A percentile compares a stretch with the other conserved stretches of the same genome.
These are phyloP conservation scores for Paecilomyces sp. DNA, from an alignment of 2,329 filamentous ascomycete species.

Conservation along the genomic window DNA sequence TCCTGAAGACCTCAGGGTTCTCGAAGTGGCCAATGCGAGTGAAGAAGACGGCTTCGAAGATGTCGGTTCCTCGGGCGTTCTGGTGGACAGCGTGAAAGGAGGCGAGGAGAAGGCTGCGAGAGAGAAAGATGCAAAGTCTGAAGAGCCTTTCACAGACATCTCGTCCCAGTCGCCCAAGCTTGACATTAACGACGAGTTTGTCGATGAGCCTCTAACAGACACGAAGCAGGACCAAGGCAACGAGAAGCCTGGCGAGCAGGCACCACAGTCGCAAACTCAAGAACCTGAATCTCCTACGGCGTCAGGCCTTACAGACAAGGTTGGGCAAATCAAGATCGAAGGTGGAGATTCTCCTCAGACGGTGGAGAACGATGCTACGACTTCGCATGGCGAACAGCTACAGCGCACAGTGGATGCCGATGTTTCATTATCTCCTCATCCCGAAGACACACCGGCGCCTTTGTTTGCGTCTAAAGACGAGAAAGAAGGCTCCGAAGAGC, in stretches of 20 bases:
- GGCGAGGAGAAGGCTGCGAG: slow-evolving; percentile 50
- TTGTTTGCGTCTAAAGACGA: slow-evolving; percentile 48
- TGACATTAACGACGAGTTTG: slow-evolving; percentile 62
- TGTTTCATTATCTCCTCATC: slow-evolving; percentile 44
- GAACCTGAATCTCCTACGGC: slow-evolving; percentile 44
- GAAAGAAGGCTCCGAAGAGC: slow-evolving; percentile 11
- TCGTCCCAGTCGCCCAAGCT: slow-evolving; percentile 35
- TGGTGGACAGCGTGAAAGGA: slow-evolving; percentile 65
- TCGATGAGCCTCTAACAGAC: slow-evolving; percentile 69
- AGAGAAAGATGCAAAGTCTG: slow-evolving; percentile 13
- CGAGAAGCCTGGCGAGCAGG: slow-evolving; percentile 12
- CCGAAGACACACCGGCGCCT: slow-evolving; percentile 63
- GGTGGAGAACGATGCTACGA: slow-evolving; percentile 6
- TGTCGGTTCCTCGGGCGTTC: slow-evolving; percentile 62
- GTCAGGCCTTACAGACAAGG: slow-evolving; percentile 47
- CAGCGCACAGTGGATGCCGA: background rate
- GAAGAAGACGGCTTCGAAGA: slow-evolving; percentile 95
- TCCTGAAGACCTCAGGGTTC: slow-evolving; percentile 59
- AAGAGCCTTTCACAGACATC: slow-evolving; percentile 14
- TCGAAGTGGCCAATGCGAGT: slow-evolving; percentile 72
- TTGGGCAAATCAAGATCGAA: slow-evolving; percentile 53
- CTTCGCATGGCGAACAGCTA: background rate
- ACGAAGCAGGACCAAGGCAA: slow-evolving; percentile 32
- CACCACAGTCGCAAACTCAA: slow-evolving; percentile 14
- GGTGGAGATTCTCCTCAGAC: slow-evolving; percentile 33